Evolutionary conservation across 306 rosid genomes (phyloP).

Genomic region (Castanea crenata): DNA sequence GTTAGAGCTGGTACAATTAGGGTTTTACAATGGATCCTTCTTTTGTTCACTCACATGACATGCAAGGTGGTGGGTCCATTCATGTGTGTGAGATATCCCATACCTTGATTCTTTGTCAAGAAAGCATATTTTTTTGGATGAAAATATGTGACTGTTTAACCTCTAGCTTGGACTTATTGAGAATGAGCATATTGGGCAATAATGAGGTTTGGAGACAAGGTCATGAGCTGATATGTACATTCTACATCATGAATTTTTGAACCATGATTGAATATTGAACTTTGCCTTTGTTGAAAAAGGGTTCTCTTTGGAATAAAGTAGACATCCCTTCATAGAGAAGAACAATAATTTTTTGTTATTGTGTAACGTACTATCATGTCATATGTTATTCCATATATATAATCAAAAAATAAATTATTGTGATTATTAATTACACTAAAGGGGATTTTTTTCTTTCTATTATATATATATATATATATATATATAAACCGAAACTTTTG

Average conservation of each 20-base stretch:
- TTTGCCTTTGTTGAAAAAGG: not conserved
- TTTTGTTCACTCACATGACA: slow-evolving; percentile 19
- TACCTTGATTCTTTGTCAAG: not conserved
- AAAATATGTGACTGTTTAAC: not conserved
- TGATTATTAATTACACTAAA: too few species aligned
- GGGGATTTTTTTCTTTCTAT: too few species aligned
- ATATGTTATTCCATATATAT: too few species aligned
- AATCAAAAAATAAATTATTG: too few species aligned
- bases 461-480: too few species aligned
- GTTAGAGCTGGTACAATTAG: too few species aligned
- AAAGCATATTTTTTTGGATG: too few species aligned
- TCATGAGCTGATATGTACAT: not conserved
- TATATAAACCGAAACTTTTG: too few species aligned
- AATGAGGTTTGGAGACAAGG: not conserved
- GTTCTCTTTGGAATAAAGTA: too few species aligned
- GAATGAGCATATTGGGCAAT: not conserved
- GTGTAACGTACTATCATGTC: too few species aligned
- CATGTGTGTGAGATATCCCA: slow-evolving; percentile 20
- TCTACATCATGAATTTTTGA: not conserved
- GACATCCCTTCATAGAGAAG: too few species aligned
- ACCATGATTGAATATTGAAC: not conserved
- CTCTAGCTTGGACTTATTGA: not conserved
- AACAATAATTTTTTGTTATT: too few species aligned
- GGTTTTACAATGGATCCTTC: slow-evolving; percentile 36
- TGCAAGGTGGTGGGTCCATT: slow-evolving; percentile 24